Evolutionary conservation across 2,329 filamentous ascomycete genomes (phyloP), one percentile per base, ranked within the genome.

Genomic region (Talaromyces amestolkiae): DNA sequence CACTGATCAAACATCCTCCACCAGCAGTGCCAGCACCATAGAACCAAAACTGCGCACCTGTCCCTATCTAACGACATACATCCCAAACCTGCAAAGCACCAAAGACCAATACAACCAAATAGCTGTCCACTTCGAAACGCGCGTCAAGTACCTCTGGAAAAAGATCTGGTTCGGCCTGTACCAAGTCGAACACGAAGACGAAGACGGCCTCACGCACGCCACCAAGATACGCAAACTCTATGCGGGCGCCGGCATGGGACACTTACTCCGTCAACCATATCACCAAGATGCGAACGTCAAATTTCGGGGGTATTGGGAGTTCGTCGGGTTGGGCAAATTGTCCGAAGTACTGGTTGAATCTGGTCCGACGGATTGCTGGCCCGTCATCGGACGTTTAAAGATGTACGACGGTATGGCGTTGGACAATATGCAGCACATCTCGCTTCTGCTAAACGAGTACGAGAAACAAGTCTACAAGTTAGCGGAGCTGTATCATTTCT

Each of bases 161-260:
- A 67, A 58, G 11, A 63, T 70, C 33, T 72, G 70, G 69, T 63
- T 71, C 22, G 70, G 69, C 2, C 65, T 72, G 10, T 71, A 72
- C 43, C 68, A 72, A 51, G 62, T 70, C n/a, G 49, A 70, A 33
- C 61, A 69, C 24, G 54, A 53, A 24, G 27, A 68, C 5, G 63
- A 59, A 27, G 63, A 31, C 27, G 5, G 27, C 6, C 27, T 59
- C 15, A 68, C 51, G 13, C 68, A 72, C n/a, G 53, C 65, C 22
- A 66, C 68, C 31, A 62, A 67, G 31, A 62, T 73, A 1, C 63
- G 69, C 9, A 58, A 64, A 11, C 68, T 73, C 22, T 72, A 67
- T 31, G 62, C 62, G 2, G 67, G 71, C 3, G 66, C 71, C 0
- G 70, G 70, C 2, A 58, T 72, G 61, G 63, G 60, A 37, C 33